Conservation (phyloP, 2,329 filamentous ascomycete genomes). For the Elsinoe arachidis region DNA sequence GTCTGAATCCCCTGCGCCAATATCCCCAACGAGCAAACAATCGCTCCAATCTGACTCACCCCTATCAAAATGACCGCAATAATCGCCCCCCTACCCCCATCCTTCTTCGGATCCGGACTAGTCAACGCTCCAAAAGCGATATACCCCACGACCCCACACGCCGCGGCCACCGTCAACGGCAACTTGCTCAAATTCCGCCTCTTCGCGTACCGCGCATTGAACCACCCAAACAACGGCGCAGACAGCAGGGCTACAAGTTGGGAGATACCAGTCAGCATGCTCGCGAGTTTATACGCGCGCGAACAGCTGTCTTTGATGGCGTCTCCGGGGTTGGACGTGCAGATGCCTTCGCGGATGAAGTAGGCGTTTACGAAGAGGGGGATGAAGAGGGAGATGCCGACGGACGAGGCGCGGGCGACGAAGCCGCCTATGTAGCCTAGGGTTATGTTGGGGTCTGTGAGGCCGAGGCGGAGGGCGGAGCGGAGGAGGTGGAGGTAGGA, state of each 20-base stretch:
- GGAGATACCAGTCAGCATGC: constrained; percentile 78
- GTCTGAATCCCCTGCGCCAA: constrained; percentile 63
- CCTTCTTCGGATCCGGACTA: constrained; percentile 63
- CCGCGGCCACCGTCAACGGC: constrained; percentile 63
- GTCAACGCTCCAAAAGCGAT: constrained; percentile 62
- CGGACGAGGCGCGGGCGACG: constrained; percentile 86
- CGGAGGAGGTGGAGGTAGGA: constrained; percentile 42
- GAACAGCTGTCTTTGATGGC: constrained; percentile 81
- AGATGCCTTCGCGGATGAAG: constrained; percentile 74
- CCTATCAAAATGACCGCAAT: constrained; percentile 72
- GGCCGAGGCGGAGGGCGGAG: constrained; percentile 49
- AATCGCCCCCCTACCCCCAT: constrained; percentile 45
- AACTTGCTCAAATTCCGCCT: constrained; percentile 47
- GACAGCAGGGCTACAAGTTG: constrained; percentile 78
- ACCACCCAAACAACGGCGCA: constrained; percentile 78
- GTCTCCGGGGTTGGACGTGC: constrained; percentile 44
- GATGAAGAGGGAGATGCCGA: constrained; percentile 90
- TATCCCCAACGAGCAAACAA: constrained; percentile 88
- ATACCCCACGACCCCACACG: constrained; percentile 72
- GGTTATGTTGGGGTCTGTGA: constrained; percentile 67
- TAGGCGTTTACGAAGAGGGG: constrained; percentile 88
- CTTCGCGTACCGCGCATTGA: constrained; percentile 58
- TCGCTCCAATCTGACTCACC: constrained; percentile 89
- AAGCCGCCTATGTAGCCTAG: constrained; percentile 90
- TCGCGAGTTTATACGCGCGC: constrained; percentile 77